These are phyloP conservation scores for Saturnispora quitensis DNA, from an alignment of 805 yeast species.

Conservation along the genomic window DNA sequence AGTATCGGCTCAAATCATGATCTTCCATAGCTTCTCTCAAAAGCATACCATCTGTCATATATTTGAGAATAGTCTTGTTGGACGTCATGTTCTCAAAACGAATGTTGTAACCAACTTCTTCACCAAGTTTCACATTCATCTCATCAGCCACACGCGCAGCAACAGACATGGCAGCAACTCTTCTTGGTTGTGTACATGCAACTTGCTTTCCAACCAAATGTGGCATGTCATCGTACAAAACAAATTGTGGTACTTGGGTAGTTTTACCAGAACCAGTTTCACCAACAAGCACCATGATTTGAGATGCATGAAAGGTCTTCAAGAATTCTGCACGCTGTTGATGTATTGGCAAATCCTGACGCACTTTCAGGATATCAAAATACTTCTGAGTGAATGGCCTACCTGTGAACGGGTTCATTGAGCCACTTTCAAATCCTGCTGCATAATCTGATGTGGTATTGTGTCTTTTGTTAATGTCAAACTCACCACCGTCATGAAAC, in stretches of 20 bases:
- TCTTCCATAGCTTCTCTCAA: constrained; percentile 97
- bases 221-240: constrained; percentile 85
- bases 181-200: constrained; percentile 94
- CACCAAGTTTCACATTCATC: constrained; percentile 87
- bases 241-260: constrained; percentile 96
- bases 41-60: constrained; percentile 99
- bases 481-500: constrained; percentile 62
- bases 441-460: constrained; percentile 62
- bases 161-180: constrained; percentile 98
- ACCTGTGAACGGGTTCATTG: constrained; percentile 75
- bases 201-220: constrained; percentile 75
- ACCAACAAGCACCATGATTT: constrained; percentile 96
- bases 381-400: constrained; percentile 52
- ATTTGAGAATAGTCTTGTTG: constrained; percentile 72
- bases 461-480: constrained; percentile 45
- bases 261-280: constrained; percentile 99
- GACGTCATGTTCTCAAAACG: constrained; percentile 89
- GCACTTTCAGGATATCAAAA: constrained; percentile 62
- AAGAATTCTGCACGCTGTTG: constrained; percentile 87
- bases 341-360: constrained; percentile 90
- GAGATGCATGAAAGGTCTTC: constrained; percentile 72
- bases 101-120: constrained; percentile 90
- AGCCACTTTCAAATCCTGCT: constrained; percentile 45
- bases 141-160: constrained; percentile 97
- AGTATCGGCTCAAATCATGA: constrained; percentile 67